A percentile compares a stretch with the other conserved stretches of the same genome.
Conservation (phyloP, 495 filamentous ascomycete genomes). For the Glutinoglossum americanum region DNA sequence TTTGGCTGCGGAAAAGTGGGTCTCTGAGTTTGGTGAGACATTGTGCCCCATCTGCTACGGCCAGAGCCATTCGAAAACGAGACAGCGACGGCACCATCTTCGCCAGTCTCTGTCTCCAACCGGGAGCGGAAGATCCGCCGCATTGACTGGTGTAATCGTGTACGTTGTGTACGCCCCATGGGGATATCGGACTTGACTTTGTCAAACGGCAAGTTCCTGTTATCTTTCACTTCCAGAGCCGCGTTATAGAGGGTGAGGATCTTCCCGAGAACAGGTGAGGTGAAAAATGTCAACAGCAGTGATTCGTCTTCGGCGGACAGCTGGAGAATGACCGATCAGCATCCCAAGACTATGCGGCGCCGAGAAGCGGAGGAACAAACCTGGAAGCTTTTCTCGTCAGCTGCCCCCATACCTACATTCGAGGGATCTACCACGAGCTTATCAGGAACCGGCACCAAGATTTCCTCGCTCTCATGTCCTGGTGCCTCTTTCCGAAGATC, state of each 20-base stretch:
- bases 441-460: not conserved
- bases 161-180: conserved; percentile 35
- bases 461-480: not conserved
- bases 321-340: conserved; percentile 3
- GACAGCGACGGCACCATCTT: conserved; percentile 34
- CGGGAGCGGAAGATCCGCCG: conserved; percentile 45
- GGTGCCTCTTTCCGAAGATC: not conserved
- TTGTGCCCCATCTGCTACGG: conserved; percentile 3
- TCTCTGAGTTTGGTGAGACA: not conserved
- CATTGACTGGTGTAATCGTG: conserved; percentile 40
- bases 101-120: conserved; percentile 39
- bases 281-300: conserved; percentile 24
- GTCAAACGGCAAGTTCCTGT: conserved; percentile 17
- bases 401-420: not conserved
- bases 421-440: not conserved
- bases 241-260: conserved; percentile 25
- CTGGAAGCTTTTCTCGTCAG: not conserved
- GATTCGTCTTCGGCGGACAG: conserved; percentile 26
- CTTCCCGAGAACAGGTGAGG: conserved; percentile 18
- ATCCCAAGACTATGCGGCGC: not conserved
- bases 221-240: conserved; percentile 8
- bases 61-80: conserved; percentile 13
- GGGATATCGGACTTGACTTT: conserved; percentile 23
- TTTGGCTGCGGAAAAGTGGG: not conserved
- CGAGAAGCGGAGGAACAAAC: not conserved